Percentiles rank a stretch among this genome's conserved stretches.
Evolutionary conservation across 2,329 filamentous ascomycete species (phyloP).

Genomic region (Tolypocladium ovalisporum): DNA sequence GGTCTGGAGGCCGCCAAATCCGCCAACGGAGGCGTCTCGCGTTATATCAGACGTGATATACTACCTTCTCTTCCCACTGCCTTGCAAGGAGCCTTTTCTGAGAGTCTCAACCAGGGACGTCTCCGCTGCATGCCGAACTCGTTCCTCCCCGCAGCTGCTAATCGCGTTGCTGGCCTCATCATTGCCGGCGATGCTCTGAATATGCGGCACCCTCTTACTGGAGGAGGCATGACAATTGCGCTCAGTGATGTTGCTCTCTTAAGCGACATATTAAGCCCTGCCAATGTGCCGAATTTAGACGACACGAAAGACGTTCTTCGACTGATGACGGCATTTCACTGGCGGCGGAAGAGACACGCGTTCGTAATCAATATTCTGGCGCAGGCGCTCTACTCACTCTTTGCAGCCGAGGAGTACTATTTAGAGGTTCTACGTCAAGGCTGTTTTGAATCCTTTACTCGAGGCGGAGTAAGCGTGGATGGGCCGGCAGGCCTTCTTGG

Average conservation of each 20-base stretch:
- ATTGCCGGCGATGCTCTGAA: constrained; percentile 92
- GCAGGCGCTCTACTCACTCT: constrained; percentile 82
- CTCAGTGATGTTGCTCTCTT: constrained; percentile 84
- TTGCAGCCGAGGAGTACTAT: constrained; percentile 71
- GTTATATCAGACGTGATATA: constrained; percentile 70
- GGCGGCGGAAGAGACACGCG: constrained; percentile 70
- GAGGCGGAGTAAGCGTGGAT: constrained; percentile 49
- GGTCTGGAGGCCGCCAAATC: constrained; percentile 62
- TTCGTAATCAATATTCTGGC: constrained; percentile 94
- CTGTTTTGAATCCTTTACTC: constrained; percentile 87
- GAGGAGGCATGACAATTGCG: constrained; percentile 95
- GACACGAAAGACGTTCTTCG: constrained; percentile 54
- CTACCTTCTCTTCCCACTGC: constrained; percentile 64
- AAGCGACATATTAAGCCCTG: constrained; percentile 60
- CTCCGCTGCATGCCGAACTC: constrained; percentile 63
- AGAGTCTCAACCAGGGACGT: constrained; percentile 60
- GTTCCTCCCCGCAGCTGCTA: constrained; percentile 79
- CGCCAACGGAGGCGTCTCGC: constrained; percentile 70
- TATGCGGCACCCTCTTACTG: constrained; percentile 95
- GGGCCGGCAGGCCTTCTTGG: constrained; percentile 74
- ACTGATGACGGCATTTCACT: constrained; percentile 72
- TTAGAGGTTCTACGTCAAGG: constrained; percentile 74
- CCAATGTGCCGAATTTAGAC: constrained; percentile 55
- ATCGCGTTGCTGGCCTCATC: constrained; percentile 65
- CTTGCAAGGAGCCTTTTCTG: constrained; percentile 59